Base-by-base conservation (phyloP, 2,329 filamentous ascomycete genomes). In the Diplodia seriata region DNA sequence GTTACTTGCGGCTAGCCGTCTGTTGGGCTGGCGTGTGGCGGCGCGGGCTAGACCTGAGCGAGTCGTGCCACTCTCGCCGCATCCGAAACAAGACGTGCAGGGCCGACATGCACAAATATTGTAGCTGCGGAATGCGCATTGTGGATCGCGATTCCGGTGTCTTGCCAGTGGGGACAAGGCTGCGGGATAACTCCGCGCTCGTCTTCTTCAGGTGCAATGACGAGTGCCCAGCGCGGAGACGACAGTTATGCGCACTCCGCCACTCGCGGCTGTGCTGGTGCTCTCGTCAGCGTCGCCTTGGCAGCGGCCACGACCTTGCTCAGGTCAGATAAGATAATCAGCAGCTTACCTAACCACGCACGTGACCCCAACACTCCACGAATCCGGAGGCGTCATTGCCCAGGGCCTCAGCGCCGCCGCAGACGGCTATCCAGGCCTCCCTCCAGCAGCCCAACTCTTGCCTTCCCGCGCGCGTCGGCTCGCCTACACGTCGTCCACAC, bases 251-350 rank as follows among this genome's bases (percentile, higher is more conserved):
- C 47, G 54, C 54, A 33, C 54, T 40, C 31, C 29, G 54, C 54
- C 54, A 59, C 36, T 15, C 43, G 55, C 36, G 26, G 55, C 18
- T n/a, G 49, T 36, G 53, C n/a, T 23, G 9, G 15, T 62, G 57
- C 57, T 62, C 57, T 62, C 57, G 57, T 63, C 59, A 63, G 14
- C n/a, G 15, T 3, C 31, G 31, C 31, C 57, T 62, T 62, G 57
- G 26, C 23, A 18, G 5, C 59, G 59, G 59, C 59, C 59, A 63
- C 59, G 14, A 63, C n/a, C 38, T 63, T 18, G 4, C 33, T 12
- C 33, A 36, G 33, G 29, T 29, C 33, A 36, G 59, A 63, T 63
- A 51, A 63, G 59, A 63, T 63, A 51, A 63, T 20, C 59, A 15
- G 12, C 56, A 14, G 56, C 56, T 61, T 61, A 49, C 38, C 56